Conservation (phyloP, 805 yeast species). For the Myxozyma neglecta region DNA sequence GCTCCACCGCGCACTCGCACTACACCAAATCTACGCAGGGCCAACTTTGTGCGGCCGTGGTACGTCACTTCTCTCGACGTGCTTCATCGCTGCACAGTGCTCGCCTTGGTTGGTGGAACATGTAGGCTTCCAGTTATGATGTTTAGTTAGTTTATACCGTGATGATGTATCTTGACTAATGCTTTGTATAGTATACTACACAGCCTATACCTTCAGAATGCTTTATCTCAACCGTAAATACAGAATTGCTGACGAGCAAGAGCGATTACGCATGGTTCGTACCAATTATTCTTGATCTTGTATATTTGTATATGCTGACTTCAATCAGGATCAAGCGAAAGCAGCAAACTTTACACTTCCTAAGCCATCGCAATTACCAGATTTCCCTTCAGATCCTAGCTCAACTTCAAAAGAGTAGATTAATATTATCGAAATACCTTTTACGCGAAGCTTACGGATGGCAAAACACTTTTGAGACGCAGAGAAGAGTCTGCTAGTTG, state of each 20-base stretch:
- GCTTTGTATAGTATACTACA: conserved; percentile 15
- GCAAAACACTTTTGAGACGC: too few species aligned
- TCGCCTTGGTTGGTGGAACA: conserved; percentile 59
- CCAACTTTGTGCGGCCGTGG: conserved; percentile 53
- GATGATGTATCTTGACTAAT: neutral
- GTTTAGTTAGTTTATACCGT: neutral
- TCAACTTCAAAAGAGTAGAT: too few species aligned
- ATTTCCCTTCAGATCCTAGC: too few species aligned
- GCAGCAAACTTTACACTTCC: too few species aligned
- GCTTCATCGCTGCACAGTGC: conserved; percentile 68
- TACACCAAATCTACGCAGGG: conserved; percentile 6
- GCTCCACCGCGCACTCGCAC: conserved; percentile 12
- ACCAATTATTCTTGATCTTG: neutral
- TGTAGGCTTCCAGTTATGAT: conserved; percentile 35
- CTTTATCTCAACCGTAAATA: conserved; percentile 21
- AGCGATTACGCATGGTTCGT: conserved; percentile 13
- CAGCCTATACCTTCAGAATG: conserved; percentile 18
- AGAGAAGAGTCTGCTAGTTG: too few species aligned
- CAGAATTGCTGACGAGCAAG: conserved; percentile 9
- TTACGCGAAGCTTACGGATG: too few species aligned
- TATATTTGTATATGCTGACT: too few species aligned
- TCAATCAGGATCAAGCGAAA: too few species aligned
- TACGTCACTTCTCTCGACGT: conserved; percentile 71
- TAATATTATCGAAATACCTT: too few species aligned
- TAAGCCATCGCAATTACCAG: too few species aligned